Evolutionary conservation across 2,329 filamentous ascomycete species (phyloP), one percentile per base, ranked within the genome.

Genomic region (Ophiostoma novo-ulmi): DNA sequence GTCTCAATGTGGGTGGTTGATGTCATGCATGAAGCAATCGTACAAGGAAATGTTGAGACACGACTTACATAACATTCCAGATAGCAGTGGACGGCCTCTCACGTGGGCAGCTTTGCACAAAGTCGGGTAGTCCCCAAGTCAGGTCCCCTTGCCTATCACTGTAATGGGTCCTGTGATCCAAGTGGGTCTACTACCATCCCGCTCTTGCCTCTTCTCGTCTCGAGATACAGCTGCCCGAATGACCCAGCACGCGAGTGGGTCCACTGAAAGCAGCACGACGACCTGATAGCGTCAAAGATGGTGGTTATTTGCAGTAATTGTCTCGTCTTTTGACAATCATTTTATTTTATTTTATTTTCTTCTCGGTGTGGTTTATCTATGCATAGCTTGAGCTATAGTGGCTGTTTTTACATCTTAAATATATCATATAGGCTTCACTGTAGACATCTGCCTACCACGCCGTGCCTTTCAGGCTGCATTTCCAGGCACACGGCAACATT

Each of bases 91-190:
- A 6, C 63, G n/a, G 66, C 65, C 70, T 70, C 70, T 69, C 70
- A 71, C 70, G 70, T 69, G 67, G 67, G 55, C 48, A 38, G 7
- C 52, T 44, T 67, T 63, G 39, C 68, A 55, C 31, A 36, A 55
- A 67, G 35, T 41, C 39, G 44, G 44, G 31, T 55, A 8, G n/a
- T 31, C 48, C 39, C 38, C 38, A 48, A 48, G 61, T 14, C 35
- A 39, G 35, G 61, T n/a, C 61, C 61, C 61, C 61, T 64, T 64
- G 61, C 58, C 26, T 64, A 35, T 44, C n/a, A 52, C 69, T 61
- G 13, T 36, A 44, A 66, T 68, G 66, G 70, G 66, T 55, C 70
- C 44, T 44, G 55, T 44, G 61, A 64, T 68, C 38, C 36, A 64
- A 36, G 48, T 55, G 35, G 70, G 22, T 67, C 52, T 8, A 8